These are phyloP conservation scores for Trichomonas vaginalis DNA, from an alignment of 208 protist species.

Conservation along the genomic window DNA sequence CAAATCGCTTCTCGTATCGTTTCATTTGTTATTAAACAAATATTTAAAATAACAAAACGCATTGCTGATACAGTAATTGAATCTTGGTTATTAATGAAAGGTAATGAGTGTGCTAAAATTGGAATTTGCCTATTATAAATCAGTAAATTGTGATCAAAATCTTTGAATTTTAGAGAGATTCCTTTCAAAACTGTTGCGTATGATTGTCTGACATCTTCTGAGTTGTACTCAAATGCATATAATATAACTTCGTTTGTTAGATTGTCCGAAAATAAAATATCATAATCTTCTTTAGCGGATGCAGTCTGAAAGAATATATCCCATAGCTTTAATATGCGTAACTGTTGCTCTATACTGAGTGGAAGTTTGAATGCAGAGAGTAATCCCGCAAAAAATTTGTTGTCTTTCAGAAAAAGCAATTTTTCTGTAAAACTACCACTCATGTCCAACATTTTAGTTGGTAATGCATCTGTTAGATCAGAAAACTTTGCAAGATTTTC, in stretches of 20 bases:
- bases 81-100: background rate
- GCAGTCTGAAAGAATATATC: background rate
- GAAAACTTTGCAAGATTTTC: background rate
- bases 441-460: background rate
- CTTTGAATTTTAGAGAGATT: background rate
- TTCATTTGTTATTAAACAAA: background rate
- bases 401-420: background rate
- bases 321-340: background rate
- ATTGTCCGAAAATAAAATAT: background rate
- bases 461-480: background rate
- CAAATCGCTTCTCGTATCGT: background rate
- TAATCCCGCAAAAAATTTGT: background rate
- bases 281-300: background rate
- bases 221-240: background rate
- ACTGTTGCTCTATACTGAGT: background rate
- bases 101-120: background rate
- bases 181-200: conserved; percentile 1
- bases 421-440: background rate
- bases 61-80: background rate
- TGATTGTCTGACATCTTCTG: background rate
- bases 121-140: background rate
- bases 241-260: background rate
- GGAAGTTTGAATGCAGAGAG: background rate
- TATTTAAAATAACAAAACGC: background rate
- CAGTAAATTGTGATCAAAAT: background rate